A percentile compares a stretch with the other conserved stretches of the same genome.
Conservation (phyloP, 208 protist genomes). For the Acanthamoeba castellanii region DNA sequence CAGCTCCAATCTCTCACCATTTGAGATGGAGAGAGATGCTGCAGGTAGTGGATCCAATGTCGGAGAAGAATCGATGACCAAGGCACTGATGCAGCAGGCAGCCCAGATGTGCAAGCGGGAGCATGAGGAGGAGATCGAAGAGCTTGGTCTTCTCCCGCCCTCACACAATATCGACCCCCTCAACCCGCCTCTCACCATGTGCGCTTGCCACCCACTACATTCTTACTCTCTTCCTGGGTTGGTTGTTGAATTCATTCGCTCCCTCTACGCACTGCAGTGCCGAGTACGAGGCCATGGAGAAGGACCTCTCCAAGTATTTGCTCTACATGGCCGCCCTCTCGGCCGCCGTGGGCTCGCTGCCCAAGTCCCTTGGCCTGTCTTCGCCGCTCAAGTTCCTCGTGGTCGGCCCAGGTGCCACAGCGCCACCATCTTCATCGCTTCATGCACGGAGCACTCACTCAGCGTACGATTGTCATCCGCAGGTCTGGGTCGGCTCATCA, state of each 20-base stretch:
- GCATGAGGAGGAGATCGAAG: slow-evolving; percentile 13
- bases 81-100: not conserved
- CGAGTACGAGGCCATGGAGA: slow-evolving; percentile 35
- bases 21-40: not conserved
- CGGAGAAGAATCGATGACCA: too few species aligned
- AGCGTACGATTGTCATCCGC: not conserved
- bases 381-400: not conserved
- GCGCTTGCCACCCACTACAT: not conserved
- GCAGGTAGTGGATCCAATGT: not conserved
- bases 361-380: not conserved
- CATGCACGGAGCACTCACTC: not conserved
- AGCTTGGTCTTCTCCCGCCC: slow-evolving; percentile 7
- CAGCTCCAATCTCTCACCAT: not conserved
- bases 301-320: not conserved
- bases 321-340: slow-evolving; percentile 9
- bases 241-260: not conserved
- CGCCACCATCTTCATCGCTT: not conserved
- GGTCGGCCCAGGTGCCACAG: not conserved
- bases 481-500: not conserved
- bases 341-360: not conserved
- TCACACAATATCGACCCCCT: slow-evolving; percentile 6
- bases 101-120: not conserved
- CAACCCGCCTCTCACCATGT: slow-evolving; percentile 7
- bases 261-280: not conserved
- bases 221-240: not conserved